These are phyloP conservation scores for Arachnopeziza araneosa DNA, from an alignment of 2,329 filamentous ascomycete genomes.

Conservation along the genomic window DNA sequence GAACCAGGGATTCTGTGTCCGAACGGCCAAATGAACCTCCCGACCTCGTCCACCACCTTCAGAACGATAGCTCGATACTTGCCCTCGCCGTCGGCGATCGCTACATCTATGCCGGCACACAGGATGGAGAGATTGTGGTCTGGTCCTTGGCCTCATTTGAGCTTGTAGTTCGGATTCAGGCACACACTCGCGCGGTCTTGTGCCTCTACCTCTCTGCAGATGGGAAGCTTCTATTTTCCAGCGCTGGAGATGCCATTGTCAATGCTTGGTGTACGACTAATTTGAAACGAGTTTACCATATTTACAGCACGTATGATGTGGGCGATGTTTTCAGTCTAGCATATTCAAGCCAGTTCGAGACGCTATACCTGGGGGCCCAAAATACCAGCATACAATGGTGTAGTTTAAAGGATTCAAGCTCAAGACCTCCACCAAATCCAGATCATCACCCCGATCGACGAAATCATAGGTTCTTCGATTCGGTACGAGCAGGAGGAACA, in stretches of 20 bases:
- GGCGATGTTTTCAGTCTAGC: conserved; percentile 95
- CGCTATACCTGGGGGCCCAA: conserved; percentile 85
- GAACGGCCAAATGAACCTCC: conserved; percentile 37
- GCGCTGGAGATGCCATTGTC: conserved; percentile 86
- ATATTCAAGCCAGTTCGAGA: conserved; percentile 74
- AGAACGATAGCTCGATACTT: conserved; percentile 74
- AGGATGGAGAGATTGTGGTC: conserved; percentile 86
- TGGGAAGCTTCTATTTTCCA: conserved; percentile 74
- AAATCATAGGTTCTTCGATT: conserved; percentile 90
- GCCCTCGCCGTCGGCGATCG: conserved; percentile 74
- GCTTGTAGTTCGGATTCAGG: conserved; percentile 71
- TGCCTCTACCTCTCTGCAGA: conserved; percentile 76
- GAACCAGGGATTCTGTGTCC: conserved; percentile 3
- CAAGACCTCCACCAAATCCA: conserved; percentile 54
- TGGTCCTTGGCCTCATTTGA: conserved; percentile 90
- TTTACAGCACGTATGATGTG: conserved; percentile 90
- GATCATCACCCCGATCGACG: conserved; percentile 68
- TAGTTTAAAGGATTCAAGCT: conserved; percentile 58
- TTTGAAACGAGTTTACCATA: conserved; percentile 74
- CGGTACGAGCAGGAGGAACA: conserved; percentile 74
- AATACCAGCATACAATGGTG: conserved; percentile 97
- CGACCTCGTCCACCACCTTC: conserved; percentile 67
- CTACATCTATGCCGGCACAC: conserved; percentile 85
- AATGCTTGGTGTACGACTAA: conserved; percentile 85
- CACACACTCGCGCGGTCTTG: conserved; percentile 86